Evolutionary conservation across 495 filamentous ascomycete species (phyloP), one percentile per base, ranked within the genome.

Genomic region (Penicillium longicatenatum): DNA sequence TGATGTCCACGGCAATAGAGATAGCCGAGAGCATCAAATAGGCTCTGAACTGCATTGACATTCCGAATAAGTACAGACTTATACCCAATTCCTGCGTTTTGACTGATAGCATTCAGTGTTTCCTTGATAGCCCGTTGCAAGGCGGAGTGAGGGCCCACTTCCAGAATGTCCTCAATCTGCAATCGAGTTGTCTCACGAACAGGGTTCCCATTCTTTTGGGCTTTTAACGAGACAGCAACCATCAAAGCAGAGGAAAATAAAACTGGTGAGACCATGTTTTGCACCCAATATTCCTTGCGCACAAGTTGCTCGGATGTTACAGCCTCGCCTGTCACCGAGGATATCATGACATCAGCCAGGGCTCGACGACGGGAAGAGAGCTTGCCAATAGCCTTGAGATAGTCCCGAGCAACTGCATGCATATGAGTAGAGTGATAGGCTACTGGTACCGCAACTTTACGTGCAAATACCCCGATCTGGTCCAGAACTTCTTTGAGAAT

Each of bases 141-240:
- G 0, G 71, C 70, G 0, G 65, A 57, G 42, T 79, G 75, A 0
- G 82, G 80, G 0, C 82, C 80, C 17, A 85, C 59, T 60, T 85
- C 82, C 11, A 85, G n/a, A 0, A 84, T 44, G 5, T 73, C 45
- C 19, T 67, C 58, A 5, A 54, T 50, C 26, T 33, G 16, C 16
- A 4, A n/a, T 35, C 26, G 5, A 33, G 47, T 4, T n/a, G n/a
- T n/a, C n/a, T n/a, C n/a, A n/a, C n/a, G n/a, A n/a, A n/a, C n/a
- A n/a, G n/a, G n/a, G n/a, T n/a, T n/a, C n/a, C n/a, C n/a, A n/a
- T n/a, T n/a, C n/a, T n/a, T n/a, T n/a, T n/a, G n/a, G n/a, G n/a
- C n/a, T n/a, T n/a, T n/a, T n/a, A n/a, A n/a, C n/a, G n/a, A n/a
- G n/a, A n/a, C n/a, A n/a, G n/a, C n/a, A n/a, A 20, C 4, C 12